Evolutionary conservation across 2,329 filamentous ascomycete genomes (phyloP).

Genomic region (Monilinia polystroma): DNA sequence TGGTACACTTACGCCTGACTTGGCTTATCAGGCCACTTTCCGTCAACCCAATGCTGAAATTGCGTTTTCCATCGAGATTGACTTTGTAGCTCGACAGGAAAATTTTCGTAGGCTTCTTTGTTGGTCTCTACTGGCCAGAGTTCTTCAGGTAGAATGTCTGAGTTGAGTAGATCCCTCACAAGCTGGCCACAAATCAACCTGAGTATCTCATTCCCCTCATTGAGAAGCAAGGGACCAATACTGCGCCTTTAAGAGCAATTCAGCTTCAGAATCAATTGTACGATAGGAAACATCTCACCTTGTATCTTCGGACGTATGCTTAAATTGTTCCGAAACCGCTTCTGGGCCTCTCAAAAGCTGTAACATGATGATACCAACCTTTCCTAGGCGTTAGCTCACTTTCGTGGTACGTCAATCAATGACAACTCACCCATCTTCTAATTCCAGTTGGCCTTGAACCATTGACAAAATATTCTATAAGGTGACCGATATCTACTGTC

Average conservation of each 20-base stretch:
- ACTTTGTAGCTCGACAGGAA: constrained; percentile 30
- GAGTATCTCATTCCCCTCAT: constrained; percentile 35
- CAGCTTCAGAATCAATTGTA: background rate
- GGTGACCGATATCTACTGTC: background rate
- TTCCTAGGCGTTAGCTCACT: constrained; percentile 9
- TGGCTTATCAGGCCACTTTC: constrained; percentile 13
- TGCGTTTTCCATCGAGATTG: constrained; percentile 30
- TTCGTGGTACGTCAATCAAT: background rate
- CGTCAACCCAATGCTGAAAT: constrained; percentile 34
- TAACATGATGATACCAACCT: constrained; percentile 37
- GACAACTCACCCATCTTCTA: constrained; percentile 36
- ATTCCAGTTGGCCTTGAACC: constrained; percentile 22
- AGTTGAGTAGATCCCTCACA: constrained; percentile 27
- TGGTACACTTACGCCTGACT: background rate
- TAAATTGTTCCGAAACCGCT: constrained; percentile 27
- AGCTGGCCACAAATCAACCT: constrained; percentile 34
- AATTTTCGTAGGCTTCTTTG: constrained; percentile 26
- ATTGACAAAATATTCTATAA: constrained; percentile 31
- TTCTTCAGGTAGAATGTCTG: constrained; percentile 23
- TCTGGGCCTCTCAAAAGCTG: constrained; percentile 32
- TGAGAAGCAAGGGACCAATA: constrained; percentile 31
- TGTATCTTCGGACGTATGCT: constrained; percentile 29
- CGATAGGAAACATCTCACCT: constrained; percentile 29
- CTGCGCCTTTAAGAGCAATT: constrained; percentile 24
- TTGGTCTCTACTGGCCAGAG: constrained; percentile 32